Base-by-base conservation (phyloP, 768 basidiomycete genomes). In the Suillus brevipes region DNA sequence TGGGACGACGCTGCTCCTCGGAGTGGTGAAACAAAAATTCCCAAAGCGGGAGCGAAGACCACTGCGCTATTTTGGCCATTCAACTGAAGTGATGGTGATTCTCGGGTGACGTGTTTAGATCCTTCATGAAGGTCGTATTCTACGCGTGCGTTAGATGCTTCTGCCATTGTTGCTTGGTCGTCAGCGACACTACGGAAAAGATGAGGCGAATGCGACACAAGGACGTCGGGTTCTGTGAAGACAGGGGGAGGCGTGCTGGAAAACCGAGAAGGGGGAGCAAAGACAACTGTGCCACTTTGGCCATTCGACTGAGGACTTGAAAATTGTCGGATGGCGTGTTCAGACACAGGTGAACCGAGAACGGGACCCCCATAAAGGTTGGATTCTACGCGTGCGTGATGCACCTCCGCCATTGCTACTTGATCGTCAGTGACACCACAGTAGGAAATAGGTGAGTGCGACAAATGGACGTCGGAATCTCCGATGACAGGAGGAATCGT, bases 11-110 rank as follows among this genome's bases (percentile, higher is more conserved):
- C 12, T 42, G 28, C 43, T 61, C 67, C 65, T 36, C 65, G 69
- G 34, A 75, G 70, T 53, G 77, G 79, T 56, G 77, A 79, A 64
- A 79, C 58, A 40, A 68, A 69, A 42, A 69, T 57, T 2, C 70
- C 74, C 9, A 70, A 67, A 25, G 71, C 69, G 8, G 73, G 71
- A 8, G 72, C 69, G 34, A 74, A 74, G 6, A 43, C 10, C 18
- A 18, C 36, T 28, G 57, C 16, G 18, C 18, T 18, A 6, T 25
- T 20, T 59, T 59, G 58, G 25, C 10, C 40, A 59, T 59, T 42
- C 23, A 40, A 40, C 10, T 31, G 38, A 28, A 10, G 58, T 40
- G 38, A 40, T 23, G 58, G 10, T 6, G 28, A 42, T 20, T 31
- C 40, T 59, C 40, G 57, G 18, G 13, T 7, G 25, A 12, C 57